phyloP scores from a whole-genome alignment of 208 protist genomes.

The Trichomonas gallinae region DNA sequence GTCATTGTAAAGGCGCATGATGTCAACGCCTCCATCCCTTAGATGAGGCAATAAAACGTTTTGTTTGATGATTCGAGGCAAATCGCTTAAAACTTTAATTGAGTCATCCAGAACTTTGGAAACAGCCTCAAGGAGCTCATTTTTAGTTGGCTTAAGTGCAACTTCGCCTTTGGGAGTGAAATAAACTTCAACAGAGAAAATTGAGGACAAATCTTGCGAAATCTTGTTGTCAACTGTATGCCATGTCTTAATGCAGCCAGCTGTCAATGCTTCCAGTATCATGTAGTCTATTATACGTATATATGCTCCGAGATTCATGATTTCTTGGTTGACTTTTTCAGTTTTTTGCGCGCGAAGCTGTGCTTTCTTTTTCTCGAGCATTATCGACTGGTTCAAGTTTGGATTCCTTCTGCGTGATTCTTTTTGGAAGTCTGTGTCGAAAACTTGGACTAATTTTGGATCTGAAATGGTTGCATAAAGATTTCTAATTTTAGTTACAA shows the following conservation, averaged over 20 bases:
- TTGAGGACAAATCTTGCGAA: background rate
- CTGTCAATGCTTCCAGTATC: background rate
- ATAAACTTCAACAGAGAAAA: conserved; percentile 5
- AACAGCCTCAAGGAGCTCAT: background rate
- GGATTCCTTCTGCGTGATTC: background rate
- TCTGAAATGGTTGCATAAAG: background rate
- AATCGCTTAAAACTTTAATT: background rate
- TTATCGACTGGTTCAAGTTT: background rate
- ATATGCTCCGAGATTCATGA: background rate
- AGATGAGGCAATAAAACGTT: background rate
- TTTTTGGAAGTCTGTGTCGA: background rate
- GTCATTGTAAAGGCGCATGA: background rate
- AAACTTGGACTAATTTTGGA: background rate
- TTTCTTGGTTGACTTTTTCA: background rate
- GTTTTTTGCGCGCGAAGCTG: background rate
- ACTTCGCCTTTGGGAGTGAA: background rate
- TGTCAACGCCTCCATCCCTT: background rate
- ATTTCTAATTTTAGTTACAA: background rate
- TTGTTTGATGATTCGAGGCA: background rate
- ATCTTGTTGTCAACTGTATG: background rate
- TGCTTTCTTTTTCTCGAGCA: background rate
- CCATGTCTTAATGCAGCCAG: background rate
- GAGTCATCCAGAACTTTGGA: background rate
- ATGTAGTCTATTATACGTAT: background rate
- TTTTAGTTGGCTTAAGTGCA: background rate